These are phyloP conservation scores for sweet orange (Citrus sinensis) DNA, from an alignment of 345 rosid species.

Conservation along the genomic window DNA sequence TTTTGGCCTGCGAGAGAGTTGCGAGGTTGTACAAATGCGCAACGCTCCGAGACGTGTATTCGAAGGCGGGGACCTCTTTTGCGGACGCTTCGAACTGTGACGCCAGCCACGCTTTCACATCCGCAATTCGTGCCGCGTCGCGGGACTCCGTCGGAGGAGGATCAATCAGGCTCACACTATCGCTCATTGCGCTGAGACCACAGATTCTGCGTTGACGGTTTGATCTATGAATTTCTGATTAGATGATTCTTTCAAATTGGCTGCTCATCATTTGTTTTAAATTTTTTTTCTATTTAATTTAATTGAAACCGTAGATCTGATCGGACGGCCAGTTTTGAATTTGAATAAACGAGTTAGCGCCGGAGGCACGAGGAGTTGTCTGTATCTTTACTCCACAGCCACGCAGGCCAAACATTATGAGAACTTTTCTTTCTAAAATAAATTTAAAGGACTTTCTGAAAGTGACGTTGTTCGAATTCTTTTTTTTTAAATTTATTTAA, in stretches of 20 bases:
- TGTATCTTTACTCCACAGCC: too few species aligned
- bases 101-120: slow-evolving; percentile 77
- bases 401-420: too few species aligned
- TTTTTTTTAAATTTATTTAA: too few species aligned
- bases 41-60: slow-evolving; percentile 80
- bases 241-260: not conserved
- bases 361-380: too few species aligned
- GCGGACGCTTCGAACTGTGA: slow-evolving; percentile 83
- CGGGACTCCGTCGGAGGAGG: slow-evolving; percentile 34
- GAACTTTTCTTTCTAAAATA: too few species aligned
- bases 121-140: slow-evolving; percentile 67
- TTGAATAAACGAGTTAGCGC: not conserved
- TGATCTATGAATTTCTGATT: not conserved
- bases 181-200: slow-evolving; percentile 39
- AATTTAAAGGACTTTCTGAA: too few species aligned
- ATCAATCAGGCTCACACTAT: slow-evolving; percentile 32
- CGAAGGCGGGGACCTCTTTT: slow-evolving; percentile 77
- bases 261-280: not conserved
- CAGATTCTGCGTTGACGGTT: not conserved
- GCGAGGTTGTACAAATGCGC: slow-evolving; percentile 74
- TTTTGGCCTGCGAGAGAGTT: slow-evolving; percentile 75
- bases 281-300: too few species aligned
- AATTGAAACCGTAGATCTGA: not conserved
- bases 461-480: too few species aligned
- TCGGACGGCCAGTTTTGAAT: not conserved